These are phyloP conservation scores for Mycena polygramma DNA, from an alignment of 768 basidiomycete species.

Conservation along the genomic window DNA sequence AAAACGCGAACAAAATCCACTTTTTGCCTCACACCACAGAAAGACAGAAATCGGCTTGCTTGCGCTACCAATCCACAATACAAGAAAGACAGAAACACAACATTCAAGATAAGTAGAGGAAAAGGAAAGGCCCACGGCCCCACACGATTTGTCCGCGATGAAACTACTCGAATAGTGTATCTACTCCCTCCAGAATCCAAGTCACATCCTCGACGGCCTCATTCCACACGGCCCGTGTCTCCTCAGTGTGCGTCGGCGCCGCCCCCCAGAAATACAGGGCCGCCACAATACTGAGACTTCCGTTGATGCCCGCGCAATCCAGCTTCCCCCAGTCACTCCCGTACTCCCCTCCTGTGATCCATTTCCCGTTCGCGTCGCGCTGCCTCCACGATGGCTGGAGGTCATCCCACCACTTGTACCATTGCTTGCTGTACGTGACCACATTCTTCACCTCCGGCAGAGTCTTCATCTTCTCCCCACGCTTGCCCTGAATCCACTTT, in stretches of 20 bases:
- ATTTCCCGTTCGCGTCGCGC: neutral
- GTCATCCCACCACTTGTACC: neutral
- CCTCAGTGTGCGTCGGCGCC: neutral
- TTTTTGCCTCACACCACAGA: too few relatives aligned
- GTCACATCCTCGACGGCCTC: neutral
- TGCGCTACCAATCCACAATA: too few relatives aligned
- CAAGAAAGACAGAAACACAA: too few relatives aligned
- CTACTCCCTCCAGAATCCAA: neutral
- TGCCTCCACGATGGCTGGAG: neutral
- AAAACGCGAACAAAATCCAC: too few relatives aligned
- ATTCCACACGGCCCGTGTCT: neutral
- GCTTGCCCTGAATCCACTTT: neutral
- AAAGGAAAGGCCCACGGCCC: too few relatives aligned
- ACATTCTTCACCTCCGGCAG: neutral
- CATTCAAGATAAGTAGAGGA: too few relatives aligned
- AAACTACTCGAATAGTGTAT: neutral
- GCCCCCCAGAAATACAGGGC: neutral
- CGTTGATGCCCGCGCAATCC: neutral
- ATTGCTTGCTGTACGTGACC: neutral
- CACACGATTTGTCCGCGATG: too few relatives aligned
- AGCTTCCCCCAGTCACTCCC: neutral
- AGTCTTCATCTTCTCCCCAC: neutral
- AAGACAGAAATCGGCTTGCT: too few relatives aligned
- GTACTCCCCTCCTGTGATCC: neutral
- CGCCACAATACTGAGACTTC: neutral